phyloP scores from a whole-genome alignment of 768 basidiomycete species.

The Daedaleopsis sinensis region DNA sequence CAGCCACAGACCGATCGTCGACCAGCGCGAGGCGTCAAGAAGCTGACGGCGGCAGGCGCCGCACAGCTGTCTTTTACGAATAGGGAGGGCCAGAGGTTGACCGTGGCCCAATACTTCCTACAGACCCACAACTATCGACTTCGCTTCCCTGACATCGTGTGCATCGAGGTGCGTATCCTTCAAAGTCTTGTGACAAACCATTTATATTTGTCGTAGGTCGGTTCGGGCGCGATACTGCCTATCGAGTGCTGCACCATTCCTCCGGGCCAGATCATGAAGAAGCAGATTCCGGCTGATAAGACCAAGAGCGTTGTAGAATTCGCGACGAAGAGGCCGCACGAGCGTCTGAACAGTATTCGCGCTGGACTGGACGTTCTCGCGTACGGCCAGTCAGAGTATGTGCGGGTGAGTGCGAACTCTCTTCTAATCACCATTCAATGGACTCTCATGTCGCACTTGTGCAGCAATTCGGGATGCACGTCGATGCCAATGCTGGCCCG shows the following conservation, averaged over 20 bases:
- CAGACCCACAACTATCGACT: conserved; percentile 54
- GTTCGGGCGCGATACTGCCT: conserved; percentile 62
- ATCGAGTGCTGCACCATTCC: conserved; percentile 68
- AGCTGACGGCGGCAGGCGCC: conserved; percentile 57
- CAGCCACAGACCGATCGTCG: conserved; percentile 21
- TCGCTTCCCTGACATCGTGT: conserved; percentile 63
- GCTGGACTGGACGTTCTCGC: conserved; percentile 54
- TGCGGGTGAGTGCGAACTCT: conserved; percentile 33
- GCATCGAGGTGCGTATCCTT: conserved; percentile 59
- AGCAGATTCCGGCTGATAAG: conserved; percentile 69
- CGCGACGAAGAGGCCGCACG: conserved; percentile 62
- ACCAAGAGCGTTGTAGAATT: conserved; percentile 66
- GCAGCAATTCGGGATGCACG: conserved; percentile 67
- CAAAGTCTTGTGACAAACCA: not conserved
- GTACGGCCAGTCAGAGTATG: conserved; percentile 51
- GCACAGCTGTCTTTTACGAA: conserved; percentile 55
- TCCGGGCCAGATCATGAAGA: conserved; percentile 70
- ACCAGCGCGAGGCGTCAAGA: conserved; percentile 64
- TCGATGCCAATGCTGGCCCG: conserved; percentile 50
- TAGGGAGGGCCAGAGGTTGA: conserved; percentile 56
- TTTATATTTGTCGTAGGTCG: conserved; percentile 45
- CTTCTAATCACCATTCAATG: not conserved
- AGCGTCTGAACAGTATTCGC: conserved; percentile 57
- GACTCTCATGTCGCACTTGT: not conserved
- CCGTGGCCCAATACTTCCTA: conserved; percentile 66